A percentile compares a stretch with the other conserved stretches of the same genome.
phyloP scores from a whole-genome alignment of 768 basidiomycete genomes.

The Phanerochaete carnosa region DNA sequence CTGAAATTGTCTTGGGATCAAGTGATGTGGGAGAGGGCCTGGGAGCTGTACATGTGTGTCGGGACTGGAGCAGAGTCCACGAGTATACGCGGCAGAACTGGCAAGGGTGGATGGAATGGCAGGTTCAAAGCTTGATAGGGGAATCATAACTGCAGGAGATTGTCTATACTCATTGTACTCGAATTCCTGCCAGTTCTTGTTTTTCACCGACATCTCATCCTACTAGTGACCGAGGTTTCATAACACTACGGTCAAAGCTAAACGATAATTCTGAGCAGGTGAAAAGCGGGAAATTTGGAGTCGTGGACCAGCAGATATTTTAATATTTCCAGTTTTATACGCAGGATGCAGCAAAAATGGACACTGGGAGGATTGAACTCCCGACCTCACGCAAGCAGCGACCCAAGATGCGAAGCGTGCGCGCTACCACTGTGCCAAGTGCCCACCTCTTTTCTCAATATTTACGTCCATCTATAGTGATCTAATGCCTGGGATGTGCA shows the following conservation, averaged over 20 bases:
- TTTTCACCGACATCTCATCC: not conserved
- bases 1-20: conserved; percentile 18
- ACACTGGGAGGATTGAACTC: conserved; percentile 31
- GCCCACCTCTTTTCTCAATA: too few species aligned
- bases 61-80: conserved; percentile 27
- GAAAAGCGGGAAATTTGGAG: too few species aligned
- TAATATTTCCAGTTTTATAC: not conserved
- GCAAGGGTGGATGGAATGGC: not conserved
- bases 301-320: too few species aligned
- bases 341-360: conserved; percentile 17
- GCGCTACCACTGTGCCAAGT: conserved; percentile 35
- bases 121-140: too few species aligned
- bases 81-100: conserved; percentile 22
- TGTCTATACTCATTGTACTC: too few species aligned
- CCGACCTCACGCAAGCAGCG: conserved; percentile 26
- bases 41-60: conserved; percentile 26
- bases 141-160: too few species aligned
- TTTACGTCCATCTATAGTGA: not conserved
- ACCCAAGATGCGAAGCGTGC: conserved; percentile 27
- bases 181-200: too few species aligned
- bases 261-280: too few species aligned
- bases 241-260: not conserved
- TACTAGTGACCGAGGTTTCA: not conserved
- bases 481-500: not conserved
- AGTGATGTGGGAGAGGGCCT: conserved; percentile 22